Conservation (phyloP, 192 early-diverging fungal genomes). For the Ramicandelaber brevisporus region DNA sequence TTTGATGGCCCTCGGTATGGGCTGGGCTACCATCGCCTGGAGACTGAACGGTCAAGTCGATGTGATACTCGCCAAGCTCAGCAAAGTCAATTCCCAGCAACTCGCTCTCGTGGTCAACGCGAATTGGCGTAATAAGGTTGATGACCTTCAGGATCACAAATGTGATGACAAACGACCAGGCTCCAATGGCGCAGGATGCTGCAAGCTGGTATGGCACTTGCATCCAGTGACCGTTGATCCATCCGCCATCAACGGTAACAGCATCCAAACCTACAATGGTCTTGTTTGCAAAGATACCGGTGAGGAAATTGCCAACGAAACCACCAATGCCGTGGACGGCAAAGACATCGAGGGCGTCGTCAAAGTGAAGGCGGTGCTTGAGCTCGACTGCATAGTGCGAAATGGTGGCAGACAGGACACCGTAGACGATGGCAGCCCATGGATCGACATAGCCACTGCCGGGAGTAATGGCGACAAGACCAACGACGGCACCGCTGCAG, state of each 20-base stretch:
- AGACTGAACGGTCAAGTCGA: no score
- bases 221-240: conserved; percentile 58
- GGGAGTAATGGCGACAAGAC: conserved; percentile 81
- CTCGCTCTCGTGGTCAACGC: conserved; percentile 46
- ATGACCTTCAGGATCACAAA: conserved; percentile 41
- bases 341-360: conserved; percentile 84
- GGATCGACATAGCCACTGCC: conserved; percentile 68
- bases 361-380: conserved; percentile 67
- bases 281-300: conserved; percentile 65
- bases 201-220: conserved; percentile 56
- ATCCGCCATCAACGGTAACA: conserved; percentile 31
- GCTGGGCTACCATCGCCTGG: no score
- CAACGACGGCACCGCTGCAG: conserved; percentile 84
- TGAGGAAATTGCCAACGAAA: conserved; percentile 51
- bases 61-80: conserved; percentile 73
- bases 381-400: conserved; percentile 65
- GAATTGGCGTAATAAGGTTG: conserved; percentile 46
- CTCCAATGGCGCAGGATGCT: conserved; percentile 36
- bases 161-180: conserved; percentile 54
- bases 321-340: conserved; percentile 73
- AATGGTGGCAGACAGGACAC: conserved; percentile 34
- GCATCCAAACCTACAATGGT: conserved; percentile 39
- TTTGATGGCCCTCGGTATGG: no score
- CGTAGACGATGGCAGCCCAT: conserved; percentile 59
- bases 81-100: conserved; percentile 47